Percentiles rank a stretch among this genome's conserved stretches.
These are phyloP conservation scores for Brassica juncea DNA, from an alignment of 345 rosid genomes.

Conservation along the genomic window DNA sequence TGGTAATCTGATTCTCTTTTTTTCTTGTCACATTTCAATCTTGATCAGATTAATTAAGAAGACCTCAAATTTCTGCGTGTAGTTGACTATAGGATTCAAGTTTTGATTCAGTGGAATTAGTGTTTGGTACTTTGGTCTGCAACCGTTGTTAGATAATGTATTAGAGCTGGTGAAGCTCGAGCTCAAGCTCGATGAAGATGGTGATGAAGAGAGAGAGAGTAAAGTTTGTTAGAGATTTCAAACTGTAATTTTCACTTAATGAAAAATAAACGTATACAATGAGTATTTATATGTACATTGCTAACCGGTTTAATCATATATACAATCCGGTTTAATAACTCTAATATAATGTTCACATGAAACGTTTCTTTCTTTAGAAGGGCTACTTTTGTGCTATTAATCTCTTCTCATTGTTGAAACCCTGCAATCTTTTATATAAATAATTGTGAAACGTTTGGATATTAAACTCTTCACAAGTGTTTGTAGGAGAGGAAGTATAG, in stretches of 20 bases:
- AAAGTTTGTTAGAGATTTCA: no score
- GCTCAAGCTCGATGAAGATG: no score
- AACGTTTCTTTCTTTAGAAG: slow-evolving; percentile 23
- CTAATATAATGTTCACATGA: slow-evolving; percentile 2
- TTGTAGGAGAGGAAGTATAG: slow-evolving; percentile 42
- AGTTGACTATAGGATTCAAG: slow-evolving; percentile 2
- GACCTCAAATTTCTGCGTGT: background rate
- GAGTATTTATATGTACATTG: no score
- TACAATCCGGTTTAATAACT: no score
- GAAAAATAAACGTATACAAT: no score
- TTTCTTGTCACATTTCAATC: slow-evolving; percentile 3
- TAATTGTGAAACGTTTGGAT: slow-evolving; percentile 23
- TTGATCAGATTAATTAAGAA: background rate
- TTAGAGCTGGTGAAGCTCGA: background rate
- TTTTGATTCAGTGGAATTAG: slow-evolving; percentile 17
- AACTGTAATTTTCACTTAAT: background rate
- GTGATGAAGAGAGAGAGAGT: no score
- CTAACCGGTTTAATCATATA: no score
- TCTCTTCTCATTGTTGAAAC: slow-evolving; percentile 14
- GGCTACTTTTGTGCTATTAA: slow-evolving; percentile 10
- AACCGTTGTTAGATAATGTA: background rate
- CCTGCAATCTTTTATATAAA: background rate
- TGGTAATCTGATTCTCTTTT: background rate
- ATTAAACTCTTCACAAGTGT: slow-evolving; percentile 33
- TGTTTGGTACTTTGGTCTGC: slow-evolving; percentile 23